Evolutionary conservation across 2,329 filamentous ascomycete species (phyloP).

Genomic region (Ophiocordyceps camponoti-saundersi): DNA sequence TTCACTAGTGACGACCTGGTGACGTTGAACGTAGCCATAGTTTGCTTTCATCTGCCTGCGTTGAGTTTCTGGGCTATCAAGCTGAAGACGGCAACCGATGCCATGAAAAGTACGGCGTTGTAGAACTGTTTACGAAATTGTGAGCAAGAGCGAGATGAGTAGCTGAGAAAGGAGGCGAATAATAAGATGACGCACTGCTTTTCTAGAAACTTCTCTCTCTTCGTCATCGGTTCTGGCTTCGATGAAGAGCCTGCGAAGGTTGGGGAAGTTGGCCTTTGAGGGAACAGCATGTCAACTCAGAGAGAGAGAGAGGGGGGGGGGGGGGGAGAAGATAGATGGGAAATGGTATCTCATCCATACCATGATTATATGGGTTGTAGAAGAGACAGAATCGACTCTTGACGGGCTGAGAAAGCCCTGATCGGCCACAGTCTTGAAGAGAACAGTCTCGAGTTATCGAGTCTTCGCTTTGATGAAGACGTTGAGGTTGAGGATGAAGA

Average conservation of each 20-base stretch:
- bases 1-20: no score
- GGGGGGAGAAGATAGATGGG: no score
- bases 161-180: not conserved
- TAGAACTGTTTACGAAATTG: constrained; percentile 53
- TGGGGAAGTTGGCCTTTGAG: constrained; percentile 63
- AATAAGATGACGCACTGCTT: constrained; percentile 50
- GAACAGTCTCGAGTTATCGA: not conserved
- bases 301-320: not conserved
- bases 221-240: constrained; percentile 86
- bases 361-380: no score
- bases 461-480: not conserved
- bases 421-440: no score
- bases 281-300: not conserved
- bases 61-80: constrained; percentile 79
- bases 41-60: constrained; percentile 18
- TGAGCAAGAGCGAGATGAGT: not conserved
- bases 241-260: constrained; percentile 89
- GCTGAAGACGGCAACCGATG: constrained; percentile 87
- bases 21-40: no score
- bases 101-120: constrained; percentile 92
- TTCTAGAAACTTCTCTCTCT: constrained; percentile 85
- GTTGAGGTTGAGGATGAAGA: not conserved
- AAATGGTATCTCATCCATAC: not conserved
- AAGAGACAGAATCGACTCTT: not conserved
- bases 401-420: not conserved